Conservation (phyloP, 2,329 filamentous ascomycete genomes). For the Endothia cerciana region DNA sequence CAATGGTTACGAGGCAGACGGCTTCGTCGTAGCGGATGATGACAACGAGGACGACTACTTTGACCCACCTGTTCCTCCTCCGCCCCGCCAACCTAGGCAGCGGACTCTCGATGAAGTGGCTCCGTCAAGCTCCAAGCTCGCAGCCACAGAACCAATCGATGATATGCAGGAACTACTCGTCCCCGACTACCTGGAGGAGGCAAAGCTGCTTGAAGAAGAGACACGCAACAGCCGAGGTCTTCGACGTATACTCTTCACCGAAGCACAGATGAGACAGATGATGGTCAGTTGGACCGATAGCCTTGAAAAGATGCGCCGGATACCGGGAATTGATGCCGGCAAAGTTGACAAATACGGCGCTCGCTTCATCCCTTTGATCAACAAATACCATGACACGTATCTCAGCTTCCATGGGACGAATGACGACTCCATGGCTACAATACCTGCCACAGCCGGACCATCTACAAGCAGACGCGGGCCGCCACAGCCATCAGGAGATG, state of each 20-base stretch:
- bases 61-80: constrained; percentile 43
- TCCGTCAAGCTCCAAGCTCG: constrained; percentile 62
- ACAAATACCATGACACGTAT: constrained; percentile 52
- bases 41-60: constrained; percentile 51
- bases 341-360: constrained; percentile 66
- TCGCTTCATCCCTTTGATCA: constrained; percentile 63
- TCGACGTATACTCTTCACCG: constrained; percentile 66
- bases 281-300: constrained; percentile 68
- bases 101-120: constrained; percentile 49
- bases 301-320: constrained; percentile 63
- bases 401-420: constrained; percentile 34
- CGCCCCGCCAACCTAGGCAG: constrained; percentile 40
- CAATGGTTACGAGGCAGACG: constrained; percentile 51
- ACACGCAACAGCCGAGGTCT: constrained; percentile 64
- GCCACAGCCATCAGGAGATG: constrained; percentile 39
- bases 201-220: constrained; percentile 61
- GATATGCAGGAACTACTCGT: constrained; percentile 67
- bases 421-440: constrained; percentile 27
- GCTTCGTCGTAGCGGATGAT: constrained; percentile 44
- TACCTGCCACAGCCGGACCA: constrained; percentile 25
- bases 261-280: constrained; percentile 73
- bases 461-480: constrained; percentile 11
- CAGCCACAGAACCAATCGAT: constrained; percentile 51
- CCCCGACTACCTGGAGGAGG: constrained; percentile 66
- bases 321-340: constrained; percentile 64